phyloP scores from a whole-genome alignment of 495 filamentous ascomycete species.

The Aspergillus avenaceus region DNA sequence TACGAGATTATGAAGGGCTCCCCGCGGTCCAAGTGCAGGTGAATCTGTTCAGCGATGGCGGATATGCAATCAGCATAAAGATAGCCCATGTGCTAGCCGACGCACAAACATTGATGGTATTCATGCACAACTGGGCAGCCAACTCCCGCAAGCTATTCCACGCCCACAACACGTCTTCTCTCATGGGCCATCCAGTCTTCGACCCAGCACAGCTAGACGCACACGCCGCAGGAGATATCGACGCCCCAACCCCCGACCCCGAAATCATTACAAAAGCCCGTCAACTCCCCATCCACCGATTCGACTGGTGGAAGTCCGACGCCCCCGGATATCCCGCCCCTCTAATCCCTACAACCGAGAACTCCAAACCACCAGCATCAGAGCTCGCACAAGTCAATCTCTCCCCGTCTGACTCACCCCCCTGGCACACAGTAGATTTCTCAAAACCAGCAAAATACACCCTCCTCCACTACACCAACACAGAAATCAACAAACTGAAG shows the following conservation, averaged over 20 bases:
- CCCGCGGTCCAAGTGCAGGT: slow-evolving; percentile 37
- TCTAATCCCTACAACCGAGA: slow-evolving; percentile 11
- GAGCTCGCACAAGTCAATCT: no score
- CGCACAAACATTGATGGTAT: slow-evolving; percentile 40
- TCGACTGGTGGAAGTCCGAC: slow-evolving; percentile 31
- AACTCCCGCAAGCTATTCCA: slow-evolving; percentile 17
- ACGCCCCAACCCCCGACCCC: slow-evolving; percentile 15
- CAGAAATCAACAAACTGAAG: slow-evolving; percentile 15
- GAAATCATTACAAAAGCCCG: slow-evolving; percentile 9
- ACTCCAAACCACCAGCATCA: no score
- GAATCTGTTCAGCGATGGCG: slow-evolving; percentile 36
- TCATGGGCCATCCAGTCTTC: no score
- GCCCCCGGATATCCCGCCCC: slow-evolving; percentile 9
- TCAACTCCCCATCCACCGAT: slow-evolving; percentile 25
- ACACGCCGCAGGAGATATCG: slow-evolving; percentile 26
- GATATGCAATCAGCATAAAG: slow-evolving; percentile 36
- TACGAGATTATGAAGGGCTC: no score
- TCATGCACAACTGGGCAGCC: slow-evolving; percentile 42
- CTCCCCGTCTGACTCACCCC: no score
- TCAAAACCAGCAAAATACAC: slow-evolving; percentile 17
- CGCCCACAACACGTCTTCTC: not conserved
- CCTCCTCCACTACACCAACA: slow-evolving; percentile 19
- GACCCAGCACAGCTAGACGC: slow-evolving; percentile 24
- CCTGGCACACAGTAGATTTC: slow-evolving; percentile 25
- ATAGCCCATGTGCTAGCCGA: slow-evolving; percentile 47